Conservation (phyloP, 805 yeast species). For the Ogataea saltuana region DNA sequence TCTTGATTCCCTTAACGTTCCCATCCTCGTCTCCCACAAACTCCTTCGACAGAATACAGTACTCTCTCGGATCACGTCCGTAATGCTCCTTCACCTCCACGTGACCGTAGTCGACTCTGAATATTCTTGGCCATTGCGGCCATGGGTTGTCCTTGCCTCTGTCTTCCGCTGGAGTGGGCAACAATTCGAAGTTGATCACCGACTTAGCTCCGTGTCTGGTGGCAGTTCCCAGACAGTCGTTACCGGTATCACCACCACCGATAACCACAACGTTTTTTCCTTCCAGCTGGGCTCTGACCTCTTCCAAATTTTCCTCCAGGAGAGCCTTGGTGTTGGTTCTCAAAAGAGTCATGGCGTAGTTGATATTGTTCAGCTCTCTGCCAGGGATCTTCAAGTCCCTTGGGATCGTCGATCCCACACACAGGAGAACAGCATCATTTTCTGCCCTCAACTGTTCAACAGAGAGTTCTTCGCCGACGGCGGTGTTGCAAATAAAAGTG, state of each 20-base stretch:
- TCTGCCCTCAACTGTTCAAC: constrained; percentile 63
- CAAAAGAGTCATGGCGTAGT: constrained; percentile 91
- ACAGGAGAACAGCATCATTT: constrained; percentile 83
- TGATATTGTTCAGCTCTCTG: constrained; percentile 84
- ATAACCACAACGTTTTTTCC: constrained; percentile 94
- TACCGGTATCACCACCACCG: constrained; percentile 99
- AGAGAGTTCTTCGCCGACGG: constrained; percentile 81
- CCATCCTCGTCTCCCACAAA: constrained; percentile 95
- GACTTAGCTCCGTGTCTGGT: constrained; percentile 97
- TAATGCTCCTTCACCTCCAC: constrained; percentile 92
- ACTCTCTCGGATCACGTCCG: constrained; percentile 97
- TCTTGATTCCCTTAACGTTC: constrained; percentile 91
- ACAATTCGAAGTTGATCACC: constrained; percentile 88
- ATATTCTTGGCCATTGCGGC: constrained; percentile 99
- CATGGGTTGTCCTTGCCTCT: constrained; percentile 96
- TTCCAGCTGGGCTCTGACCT: constrained; percentile 64
- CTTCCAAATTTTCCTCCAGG: constrained; percentile 76
- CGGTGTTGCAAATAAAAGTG: constrained; percentile 70
- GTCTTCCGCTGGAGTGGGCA: constrained; percentile 86
- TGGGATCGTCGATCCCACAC: constrained; percentile 96
- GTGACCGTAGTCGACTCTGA: constrained; percentile 98
- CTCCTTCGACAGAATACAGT: constrained; percentile 92
- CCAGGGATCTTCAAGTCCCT: constrained; percentile 94
- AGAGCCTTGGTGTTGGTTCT: constrained; percentile 88
- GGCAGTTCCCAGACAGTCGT: constrained; percentile 96